Evolutionary conservation across 1,139 yeast genomes (phyloP).

Genomic region (Geotrichum restrictum): DNA sequence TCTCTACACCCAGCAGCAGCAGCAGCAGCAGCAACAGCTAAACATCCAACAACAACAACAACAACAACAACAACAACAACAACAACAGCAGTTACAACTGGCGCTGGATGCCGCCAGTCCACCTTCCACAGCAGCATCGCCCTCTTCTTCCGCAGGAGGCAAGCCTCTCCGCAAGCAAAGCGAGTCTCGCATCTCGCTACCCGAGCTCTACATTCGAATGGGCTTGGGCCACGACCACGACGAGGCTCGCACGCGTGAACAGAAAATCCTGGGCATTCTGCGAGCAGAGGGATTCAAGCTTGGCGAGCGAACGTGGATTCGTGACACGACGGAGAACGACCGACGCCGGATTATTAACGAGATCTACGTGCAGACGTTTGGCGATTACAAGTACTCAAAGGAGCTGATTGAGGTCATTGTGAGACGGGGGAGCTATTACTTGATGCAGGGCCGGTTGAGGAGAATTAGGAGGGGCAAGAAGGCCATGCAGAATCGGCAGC

Average conservation of each 20-base stretch:
- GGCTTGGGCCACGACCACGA: slow-evolving; percentile 48
- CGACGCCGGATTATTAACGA: slow-evolving; percentile 50
- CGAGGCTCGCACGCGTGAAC: slow-evolving; percentile 59
- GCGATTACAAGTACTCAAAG: slow-evolving; percentile 50
- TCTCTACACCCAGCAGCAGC: no score
- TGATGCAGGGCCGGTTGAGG: slow-evolving; percentile 75
- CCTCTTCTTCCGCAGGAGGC: not conserved
- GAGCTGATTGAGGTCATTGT: slow-evolving; percentile 63
- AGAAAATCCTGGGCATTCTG: slow-evolving; percentile 54
- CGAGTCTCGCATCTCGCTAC: slow-evolving; percentile 56
- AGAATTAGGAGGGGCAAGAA: slow-evolving; percentile 51
- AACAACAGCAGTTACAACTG: not conserved
- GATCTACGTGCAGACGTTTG: slow-evolving; percentile 47
- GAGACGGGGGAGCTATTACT: slow-evolving; percentile 70
- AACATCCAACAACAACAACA: no score
- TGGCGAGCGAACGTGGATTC: slow-evolving; percentile 76
- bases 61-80: no score
- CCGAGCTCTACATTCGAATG: slow-evolving; percentile 54
- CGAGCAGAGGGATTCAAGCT: slow-evolving; percentile 60
- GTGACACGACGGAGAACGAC: slow-evolving; percentile 59
- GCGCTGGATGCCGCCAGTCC: not conserved
- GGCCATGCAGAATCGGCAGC: slow-evolving; percentile 9
- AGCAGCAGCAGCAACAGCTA: no score
- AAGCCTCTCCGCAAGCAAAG: slow-evolving; percentile 37
- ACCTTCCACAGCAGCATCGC: not conserved